Evolutionary conservation across 192 early-diverging fungal genomes (phyloP).

Genomic region (Podila clonocystis): DNA sequence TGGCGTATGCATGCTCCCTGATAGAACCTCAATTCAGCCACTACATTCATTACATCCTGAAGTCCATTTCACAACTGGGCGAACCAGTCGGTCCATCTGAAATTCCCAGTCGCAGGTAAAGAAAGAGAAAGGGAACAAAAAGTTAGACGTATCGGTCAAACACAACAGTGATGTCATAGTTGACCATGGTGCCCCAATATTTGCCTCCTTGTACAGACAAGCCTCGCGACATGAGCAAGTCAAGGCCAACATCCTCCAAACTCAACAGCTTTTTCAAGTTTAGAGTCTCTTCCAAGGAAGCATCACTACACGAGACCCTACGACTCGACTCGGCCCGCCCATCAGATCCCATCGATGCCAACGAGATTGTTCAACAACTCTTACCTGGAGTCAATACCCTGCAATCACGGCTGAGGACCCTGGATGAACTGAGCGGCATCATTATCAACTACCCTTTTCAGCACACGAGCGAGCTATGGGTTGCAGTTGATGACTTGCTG

Average conservation of each 20-base stretch:
- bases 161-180: background rate
- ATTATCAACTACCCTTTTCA: constrained; percentile 61
- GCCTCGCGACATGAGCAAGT: constrained; percentile 18
- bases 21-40: no score
- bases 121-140: no score
- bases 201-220: background rate
- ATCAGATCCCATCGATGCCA: constrained; percentile 60
- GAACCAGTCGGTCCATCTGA: no score
- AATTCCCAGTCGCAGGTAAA: no score
- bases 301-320: constrained; percentile 31
- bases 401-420: constrained; percentile 53
- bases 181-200: background rate
- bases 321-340: constrained; percentile 44
- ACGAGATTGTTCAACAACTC: constrained; percentile 57
- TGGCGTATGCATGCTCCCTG: no score
- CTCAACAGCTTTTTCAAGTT: constrained; percentile 50
- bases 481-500: constrained; percentile 60
- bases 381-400: constrained; percentile 48
- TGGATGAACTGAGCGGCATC: constrained; percentile 58
- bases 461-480: constrained; percentile 62
- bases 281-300: constrained; percentile 26
- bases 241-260: constrained; percentile 30
- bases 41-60: no score
- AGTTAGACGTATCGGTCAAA: background rate
- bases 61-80: no score